Evolutionary conservation across 176 grass and related monocot species (phyloP).

Genomic region (Aegilops tauschii): DNA sequence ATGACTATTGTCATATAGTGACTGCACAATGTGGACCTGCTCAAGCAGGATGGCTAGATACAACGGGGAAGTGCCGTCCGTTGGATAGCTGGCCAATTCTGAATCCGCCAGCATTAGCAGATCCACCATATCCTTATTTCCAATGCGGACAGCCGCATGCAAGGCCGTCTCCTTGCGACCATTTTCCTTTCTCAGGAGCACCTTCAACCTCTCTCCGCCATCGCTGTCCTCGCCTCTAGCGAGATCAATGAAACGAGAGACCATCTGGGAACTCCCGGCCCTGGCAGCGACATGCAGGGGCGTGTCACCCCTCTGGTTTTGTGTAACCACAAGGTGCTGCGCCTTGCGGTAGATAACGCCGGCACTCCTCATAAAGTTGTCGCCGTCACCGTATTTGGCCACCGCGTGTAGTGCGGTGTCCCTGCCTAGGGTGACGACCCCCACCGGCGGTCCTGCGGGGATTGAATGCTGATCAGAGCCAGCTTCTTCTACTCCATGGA

Average conservation of each 20-base stretch:
- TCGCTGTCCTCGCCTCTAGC: background rate
- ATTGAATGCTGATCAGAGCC: background rate
- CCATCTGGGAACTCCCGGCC: background rate
- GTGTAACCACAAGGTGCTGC: background rate
- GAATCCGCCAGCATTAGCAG: background rate
- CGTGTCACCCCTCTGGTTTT: background rate
- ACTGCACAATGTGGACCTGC: accelerated
- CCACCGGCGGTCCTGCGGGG: background rate
- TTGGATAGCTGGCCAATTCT: background rate
- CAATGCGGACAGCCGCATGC: background rate
- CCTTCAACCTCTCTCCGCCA: background rate
- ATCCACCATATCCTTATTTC: background rate
- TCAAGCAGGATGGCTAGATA: background rate
- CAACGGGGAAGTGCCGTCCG: background rate
- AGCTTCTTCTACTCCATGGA: background rate
- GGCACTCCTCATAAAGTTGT: background rate
- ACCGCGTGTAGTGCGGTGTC: background rate
- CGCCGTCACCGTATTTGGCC: background rate
- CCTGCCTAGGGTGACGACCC: background rate
- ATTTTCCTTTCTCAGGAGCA: background rate
- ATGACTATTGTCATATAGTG: background rate
- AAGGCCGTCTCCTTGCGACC: background rate
- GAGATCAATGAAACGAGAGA: background rate
- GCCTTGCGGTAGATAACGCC: background rate
- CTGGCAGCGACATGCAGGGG: background rate